These are phyloP conservation scores for Aspergillus niger DNA, from an alignment of 2,329 filamentous ascomycete species.

Conservation along the genomic window DNA sequence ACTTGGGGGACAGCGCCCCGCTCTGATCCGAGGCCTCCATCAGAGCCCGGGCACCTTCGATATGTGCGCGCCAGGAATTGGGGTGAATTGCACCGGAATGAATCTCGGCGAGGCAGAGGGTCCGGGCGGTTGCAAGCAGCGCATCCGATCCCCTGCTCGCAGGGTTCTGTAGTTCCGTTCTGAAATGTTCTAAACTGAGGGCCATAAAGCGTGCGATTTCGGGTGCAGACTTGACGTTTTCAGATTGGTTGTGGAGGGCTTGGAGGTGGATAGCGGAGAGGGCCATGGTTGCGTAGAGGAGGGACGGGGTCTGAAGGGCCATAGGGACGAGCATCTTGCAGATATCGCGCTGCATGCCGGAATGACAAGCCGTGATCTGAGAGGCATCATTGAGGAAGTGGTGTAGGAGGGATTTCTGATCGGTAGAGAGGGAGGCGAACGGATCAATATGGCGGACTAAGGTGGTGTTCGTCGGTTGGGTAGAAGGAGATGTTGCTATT, in stretches of 20 bases:
- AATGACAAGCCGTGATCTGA: conserved; percentile 44
- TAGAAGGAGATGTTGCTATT: conserved; percentile 14
- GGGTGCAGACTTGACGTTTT: conserved; percentile 39
- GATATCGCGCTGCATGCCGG: conserved; percentile 45
- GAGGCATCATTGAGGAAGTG: conserved; percentile 47
- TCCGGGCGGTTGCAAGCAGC: conserved; percentile 45
- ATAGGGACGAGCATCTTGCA: conserved; percentile 48
- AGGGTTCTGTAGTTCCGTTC: conserved; percentile 41
- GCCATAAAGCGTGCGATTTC: conserved; percentile 44
- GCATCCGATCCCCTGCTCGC: conserved; percentile 35
- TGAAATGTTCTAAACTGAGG: conserved; percentile 45
- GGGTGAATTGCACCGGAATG: conserved; percentile 44
- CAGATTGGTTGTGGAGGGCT: conserved; percentile 38
- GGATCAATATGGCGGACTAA: conserved; percentile 38
- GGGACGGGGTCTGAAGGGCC: conserved; percentile 45
- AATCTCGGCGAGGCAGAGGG: conserved; percentile 47
- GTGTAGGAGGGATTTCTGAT: conserved; percentile 42
- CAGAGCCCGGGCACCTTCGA: conserved; percentile 45
- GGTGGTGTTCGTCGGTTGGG: conserved; percentile 14
- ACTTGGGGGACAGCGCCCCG: conserved; percentile 26
- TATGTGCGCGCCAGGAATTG: conserved; percentile 47
- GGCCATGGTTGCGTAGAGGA: conserved; percentile 47
- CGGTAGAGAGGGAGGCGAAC: conserved; percentile 38
- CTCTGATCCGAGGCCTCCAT: conserved; percentile 30
- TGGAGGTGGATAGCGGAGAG: conserved; percentile 47